A percentile compares a stretch with the other conserved stretches of the same genome.
Conservation (phyloP, 2,329 filamentous ascomycete species). For the Penicillium crustosum region DNA sequence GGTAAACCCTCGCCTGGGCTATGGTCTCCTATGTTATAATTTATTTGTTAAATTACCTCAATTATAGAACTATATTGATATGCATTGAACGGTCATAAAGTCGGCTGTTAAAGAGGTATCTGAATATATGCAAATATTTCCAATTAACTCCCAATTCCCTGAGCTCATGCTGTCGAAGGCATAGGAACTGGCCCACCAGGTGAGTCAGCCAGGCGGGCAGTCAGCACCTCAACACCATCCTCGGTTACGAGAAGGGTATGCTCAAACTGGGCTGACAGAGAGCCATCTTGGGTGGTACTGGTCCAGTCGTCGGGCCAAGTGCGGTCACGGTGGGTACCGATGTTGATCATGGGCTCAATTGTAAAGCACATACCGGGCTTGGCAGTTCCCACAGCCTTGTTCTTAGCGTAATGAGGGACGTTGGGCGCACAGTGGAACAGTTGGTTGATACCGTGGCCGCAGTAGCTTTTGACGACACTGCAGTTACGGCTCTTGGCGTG, state of each 20-base stretch:
- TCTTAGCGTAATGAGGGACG: constrained; percentile 96
- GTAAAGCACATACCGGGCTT: constrained; percentile 99
- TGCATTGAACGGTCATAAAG: constrained; percentile 19
- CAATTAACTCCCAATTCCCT: constrained; percentile 17
- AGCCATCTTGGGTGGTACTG: constrained; percentile 86
- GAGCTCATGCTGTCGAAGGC: constrained; percentile 39
- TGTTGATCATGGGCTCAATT: constrained; percentile 96
- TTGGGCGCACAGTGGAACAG: constrained; percentile 93
- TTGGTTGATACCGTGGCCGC: constrained; percentile 90
- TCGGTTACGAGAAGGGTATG: constrained; percentile 83
- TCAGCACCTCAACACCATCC: constrained; percentile 77
- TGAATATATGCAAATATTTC: constrained; percentile 14
- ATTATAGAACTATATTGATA: background rate
- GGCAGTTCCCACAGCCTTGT: constrained; percentile 91
- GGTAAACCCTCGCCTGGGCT: background rate
- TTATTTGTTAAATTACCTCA: background rate
- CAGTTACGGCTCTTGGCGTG: constrained; percentile 82
- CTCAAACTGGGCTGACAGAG: constrained; percentile 90
- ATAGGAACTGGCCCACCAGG: constrained; percentile 71
- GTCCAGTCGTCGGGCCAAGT: constrained; percentile 99
- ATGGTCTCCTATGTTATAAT: background rate
- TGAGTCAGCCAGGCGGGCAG: constrained; percentile 69
- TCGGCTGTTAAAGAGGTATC: constrained; percentile 13
- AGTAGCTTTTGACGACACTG: constrained; percentile 93
- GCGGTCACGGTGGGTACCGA: constrained; percentile 86